Conservation (phyloP, 192 early-diverging fungal genomes). For the Neocallimastix lanati region DNA sequence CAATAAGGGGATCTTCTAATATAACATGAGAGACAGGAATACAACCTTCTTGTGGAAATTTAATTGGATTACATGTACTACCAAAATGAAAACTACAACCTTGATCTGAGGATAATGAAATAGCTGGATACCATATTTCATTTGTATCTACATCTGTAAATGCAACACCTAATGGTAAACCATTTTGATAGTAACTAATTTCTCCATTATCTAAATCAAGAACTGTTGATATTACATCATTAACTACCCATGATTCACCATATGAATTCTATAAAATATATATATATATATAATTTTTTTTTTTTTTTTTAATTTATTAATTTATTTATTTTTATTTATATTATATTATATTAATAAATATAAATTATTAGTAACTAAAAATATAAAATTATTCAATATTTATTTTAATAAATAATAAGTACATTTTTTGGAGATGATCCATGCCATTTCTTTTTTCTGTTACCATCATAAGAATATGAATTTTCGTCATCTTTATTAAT, state of each 20-base stretch:
- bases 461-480: slow-evolving; percentile 65
- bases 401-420: slow-evolving; percentile 6
- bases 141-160: slow-evolving; percentile 24
- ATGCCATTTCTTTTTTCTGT: slow-evolving; percentile 54
- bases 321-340: no score
- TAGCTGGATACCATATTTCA: slow-evolving; percentile 35
- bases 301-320: no score
- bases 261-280: slow-evolving; percentile 20
- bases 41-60: slow-evolving; percentile 4
- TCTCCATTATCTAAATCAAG: slow-evolving; percentile 46
- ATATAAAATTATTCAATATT: no score
- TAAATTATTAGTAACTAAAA: no score
- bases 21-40: neutral
- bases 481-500: slow-evolving; percentile 19
- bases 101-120: slow-evolving; percentile 56
- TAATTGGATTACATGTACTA: slow-evolving; percentile 11
- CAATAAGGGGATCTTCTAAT: neutral
- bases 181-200: slow-evolving; percentile 48
- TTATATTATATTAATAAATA: no score
- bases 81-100: slow-evolving; percentile 55
- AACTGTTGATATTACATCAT: slow-evolving; percentile 27
- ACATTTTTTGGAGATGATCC: slow-evolving; percentile 14
- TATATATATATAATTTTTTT: no score
- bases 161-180: slow-evolving; percentile 40
- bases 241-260: slow-evolving; percentile 18